These are phyloP conservation scores for Neonectria neomacrospora DNA, from an alignment of 2,329 filamentous ascomycete species.

Conservation along the genomic window DNA sequence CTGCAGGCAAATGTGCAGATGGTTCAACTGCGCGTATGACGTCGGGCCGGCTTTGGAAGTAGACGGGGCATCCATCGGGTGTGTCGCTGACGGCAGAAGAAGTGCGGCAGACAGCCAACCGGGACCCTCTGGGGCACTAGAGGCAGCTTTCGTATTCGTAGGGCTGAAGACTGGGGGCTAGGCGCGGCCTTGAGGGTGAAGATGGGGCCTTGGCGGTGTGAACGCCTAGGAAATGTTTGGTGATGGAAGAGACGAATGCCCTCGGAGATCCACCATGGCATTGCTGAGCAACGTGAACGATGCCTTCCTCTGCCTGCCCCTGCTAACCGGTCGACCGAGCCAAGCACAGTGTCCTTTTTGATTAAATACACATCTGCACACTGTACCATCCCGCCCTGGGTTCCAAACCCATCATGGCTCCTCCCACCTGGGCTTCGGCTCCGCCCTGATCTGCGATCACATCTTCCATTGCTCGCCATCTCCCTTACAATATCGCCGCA, in stretches of 20 bases:
- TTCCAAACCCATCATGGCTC: conserved; percentile 21
- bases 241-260: background rate
- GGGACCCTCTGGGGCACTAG: background rate
- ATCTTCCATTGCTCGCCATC: conserved; percentile 11
- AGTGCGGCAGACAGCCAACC: conserved; percentile 5
- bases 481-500: background rate
- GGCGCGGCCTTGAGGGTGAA: no score
- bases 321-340: conserved; percentile 3
- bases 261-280: background rate
- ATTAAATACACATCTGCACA: conserved; percentile 14
- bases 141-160: background rate
- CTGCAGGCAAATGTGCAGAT: background rate
- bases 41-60: background rate
- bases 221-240: no score
- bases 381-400: conserved; percentile 2
- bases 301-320: no score
- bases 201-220: background rate
- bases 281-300: no score
- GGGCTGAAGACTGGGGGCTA: background rate
- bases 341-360: conserved; percentile 9
- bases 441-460: conserved; percentile 5
- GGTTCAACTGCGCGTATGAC: background rate
- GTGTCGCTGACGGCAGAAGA: background rate
- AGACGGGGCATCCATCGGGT: background rate
- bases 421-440: conserved; percentile 26